Percentiles rank a stretch among this genome's conserved stretches.
Conservation (phyloP, 2,329 filamentous ascomycete genomes). For the Plenodomus lindquistii region DNA sequence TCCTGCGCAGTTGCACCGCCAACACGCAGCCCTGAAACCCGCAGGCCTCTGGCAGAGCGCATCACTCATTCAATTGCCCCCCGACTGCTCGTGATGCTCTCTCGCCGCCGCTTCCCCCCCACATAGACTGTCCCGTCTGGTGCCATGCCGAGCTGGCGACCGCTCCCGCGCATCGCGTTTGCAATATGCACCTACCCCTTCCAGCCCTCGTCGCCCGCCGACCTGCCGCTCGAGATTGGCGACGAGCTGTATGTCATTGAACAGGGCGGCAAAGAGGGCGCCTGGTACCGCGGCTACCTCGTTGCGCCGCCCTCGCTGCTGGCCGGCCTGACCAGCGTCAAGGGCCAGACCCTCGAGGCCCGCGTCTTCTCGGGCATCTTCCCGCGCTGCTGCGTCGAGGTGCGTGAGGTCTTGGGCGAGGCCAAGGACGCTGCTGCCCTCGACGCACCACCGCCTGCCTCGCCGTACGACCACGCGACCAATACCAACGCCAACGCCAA, state of each 20-base stretch:
- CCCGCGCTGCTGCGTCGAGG: slow-evolving; percentile 89
- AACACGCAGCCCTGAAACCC: too few relatives aligned
- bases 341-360: slow-evolving; percentile 91
- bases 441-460: slow-evolving; percentile 8
- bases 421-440: slow-evolving; percentile 27
- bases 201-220: slow-evolving; percentile 79
- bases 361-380: slow-evolving; percentile 99
- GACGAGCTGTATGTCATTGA: slow-evolving; percentile 99
- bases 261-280: slow-evolving; percentile 79
- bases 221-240: slow-evolving; percentile 94
- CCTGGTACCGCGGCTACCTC: slow-evolving; percentile 95
- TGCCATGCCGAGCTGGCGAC: slow-evolving; percentile 73
- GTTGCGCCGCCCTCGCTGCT: slow-evolving; percentile 92
- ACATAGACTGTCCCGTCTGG: slow-evolving; percentile 36
- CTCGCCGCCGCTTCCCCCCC: slow-evolving; percentile 24
- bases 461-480: slow-evolving; percentile 14
- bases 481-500: slow-evolving; percentile 22
- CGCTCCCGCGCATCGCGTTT: slow-evolving; percentile 95
- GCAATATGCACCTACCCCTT: slow-evolving; percentile 96
- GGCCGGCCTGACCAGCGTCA: slow-evolving; percentile 85
- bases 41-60: slow-evolving; percentile 1
- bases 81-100: slow-evolving; percentile 36
- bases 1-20: slow-evolving; percentile 10
- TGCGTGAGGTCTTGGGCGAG: slow-evolving; percentile 84
- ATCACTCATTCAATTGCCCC: not conserved